Evolutionary conservation across 768 basidiomycete genomes (phyloP).

Genomic region (Mycena haematopus): DNA sequence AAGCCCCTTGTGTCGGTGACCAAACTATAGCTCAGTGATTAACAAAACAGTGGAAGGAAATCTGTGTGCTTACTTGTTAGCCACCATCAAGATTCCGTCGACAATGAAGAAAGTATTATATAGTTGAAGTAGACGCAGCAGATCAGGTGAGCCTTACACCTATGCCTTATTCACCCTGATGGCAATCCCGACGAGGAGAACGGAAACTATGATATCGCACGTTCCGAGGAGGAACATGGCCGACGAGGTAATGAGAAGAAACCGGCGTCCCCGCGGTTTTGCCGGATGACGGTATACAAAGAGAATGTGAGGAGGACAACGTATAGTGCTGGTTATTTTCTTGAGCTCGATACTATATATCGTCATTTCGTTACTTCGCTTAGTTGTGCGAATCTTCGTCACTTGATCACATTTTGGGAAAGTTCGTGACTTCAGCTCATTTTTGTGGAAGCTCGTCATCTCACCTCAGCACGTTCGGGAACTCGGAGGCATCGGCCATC

Average conservation of each 20-base stretch:
- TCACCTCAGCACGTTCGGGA: too few species aligned
- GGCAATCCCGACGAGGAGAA: neutral
- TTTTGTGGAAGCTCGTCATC: too few species aligned
- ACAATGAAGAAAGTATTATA: slow-evolving; percentile 6
- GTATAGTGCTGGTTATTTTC: slow-evolving; percentile 6
- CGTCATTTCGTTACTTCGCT: too few species aligned
- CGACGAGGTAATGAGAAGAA: slow-evolving; percentile 9
- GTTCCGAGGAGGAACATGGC: slow-evolving; percentile 17
- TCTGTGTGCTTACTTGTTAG: slow-evolving; percentile 14
- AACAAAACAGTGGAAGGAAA: neutral
- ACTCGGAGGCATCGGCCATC: too few species aligned
- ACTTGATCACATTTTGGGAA: too few species aligned
- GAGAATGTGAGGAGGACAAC: slow-evolving; percentile 12
- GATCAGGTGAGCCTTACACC: slow-evolving; percentile 3
- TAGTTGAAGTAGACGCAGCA: slow-evolving; percentile 5
- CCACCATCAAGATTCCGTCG: slow-evolving; percentile 10
- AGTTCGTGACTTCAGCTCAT: too few species aligned
- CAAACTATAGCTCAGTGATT: neutral
- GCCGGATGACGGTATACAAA: slow-evolving; percentile 11
- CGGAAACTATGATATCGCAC: slow-evolving; percentile 1
- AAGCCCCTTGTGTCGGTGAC: too few species aligned
- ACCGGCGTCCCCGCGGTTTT: slow-evolving; percentile 10
- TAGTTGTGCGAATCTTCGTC: too few species aligned
- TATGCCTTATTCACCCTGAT: slow-evolving; percentile 14
- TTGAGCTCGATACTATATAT: neutral